Conservation (phyloP, 331 rosid species). For the Acacia concinna region DNA sequence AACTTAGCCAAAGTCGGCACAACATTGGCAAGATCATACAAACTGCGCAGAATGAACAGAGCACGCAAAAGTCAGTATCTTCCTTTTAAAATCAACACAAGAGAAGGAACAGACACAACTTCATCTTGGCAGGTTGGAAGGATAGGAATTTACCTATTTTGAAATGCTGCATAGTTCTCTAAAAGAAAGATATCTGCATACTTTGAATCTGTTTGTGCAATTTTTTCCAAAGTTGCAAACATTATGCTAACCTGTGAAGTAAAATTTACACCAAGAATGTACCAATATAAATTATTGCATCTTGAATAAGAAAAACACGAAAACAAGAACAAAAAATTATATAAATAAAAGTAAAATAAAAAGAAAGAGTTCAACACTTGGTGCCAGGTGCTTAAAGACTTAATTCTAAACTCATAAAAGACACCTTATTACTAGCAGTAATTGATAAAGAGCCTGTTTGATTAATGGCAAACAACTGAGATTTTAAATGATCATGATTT, state of each 20-base stretch:
- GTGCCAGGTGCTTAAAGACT: background rate
- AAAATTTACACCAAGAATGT: constrained; percentile 26
- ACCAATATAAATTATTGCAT: background rate
- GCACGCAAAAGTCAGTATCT: constrained; percentile 7
- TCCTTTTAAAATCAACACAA: constrained; percentile 29
- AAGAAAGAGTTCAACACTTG: background rate
- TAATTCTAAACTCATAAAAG: constrained; percentile 13
- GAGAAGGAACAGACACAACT: constrained; percentile 4
- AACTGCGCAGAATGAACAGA: constrained; percentile 48
- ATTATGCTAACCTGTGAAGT: constrained; percentile 81
- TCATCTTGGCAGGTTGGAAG: constrained; percentile 8
- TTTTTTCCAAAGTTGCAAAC: constrained; percentile 96
- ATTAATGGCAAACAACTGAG: no score
- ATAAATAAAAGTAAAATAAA: background rate
- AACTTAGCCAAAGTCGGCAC: constrained; percentile 98
- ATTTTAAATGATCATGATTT: no score
- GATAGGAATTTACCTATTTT: constrained; percentile 67
- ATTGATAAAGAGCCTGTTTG: background rate
- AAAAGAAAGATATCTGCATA: constrained; percentile 84
- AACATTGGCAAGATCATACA: constrained; percentile 97
- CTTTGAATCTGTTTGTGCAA: constrained; percentile 91
- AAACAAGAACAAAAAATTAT: background rate
- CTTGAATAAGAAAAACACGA: background rate
- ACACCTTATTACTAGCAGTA: constrained; percentile 12
- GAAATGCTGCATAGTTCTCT: constrained; percentile 98